Conservation (phyloP, 371 early-diverging fungal species). For the Apophysomyces elegans region DNA sequence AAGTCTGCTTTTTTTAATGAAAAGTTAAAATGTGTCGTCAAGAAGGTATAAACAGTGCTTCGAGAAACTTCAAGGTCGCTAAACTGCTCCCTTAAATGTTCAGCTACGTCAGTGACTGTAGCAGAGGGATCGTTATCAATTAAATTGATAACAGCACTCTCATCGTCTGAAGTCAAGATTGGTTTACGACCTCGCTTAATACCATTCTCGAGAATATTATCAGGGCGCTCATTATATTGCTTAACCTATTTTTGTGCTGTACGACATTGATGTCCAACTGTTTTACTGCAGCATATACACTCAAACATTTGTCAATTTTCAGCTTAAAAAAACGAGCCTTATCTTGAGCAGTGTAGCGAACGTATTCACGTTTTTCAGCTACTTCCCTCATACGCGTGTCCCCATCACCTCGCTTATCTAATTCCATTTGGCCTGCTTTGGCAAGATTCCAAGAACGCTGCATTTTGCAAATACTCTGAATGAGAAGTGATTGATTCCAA, state of each 20-base stretch:
- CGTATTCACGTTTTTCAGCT: background rate
- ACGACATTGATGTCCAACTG: background rate
- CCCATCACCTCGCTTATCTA: too few relatives aligned
- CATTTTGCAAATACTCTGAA: too few relatives aligned
- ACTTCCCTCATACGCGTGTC: background rate
- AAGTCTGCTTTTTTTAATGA: background rate
- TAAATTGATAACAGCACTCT: background rate
- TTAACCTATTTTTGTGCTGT: background rate
- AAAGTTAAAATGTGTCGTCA: background rate
- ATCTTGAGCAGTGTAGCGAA: background rate
- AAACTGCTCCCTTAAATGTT: background rate
- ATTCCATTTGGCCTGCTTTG: too few relatives aligned
- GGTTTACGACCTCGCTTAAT: background rate
- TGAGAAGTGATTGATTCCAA: too few relatives aligned
- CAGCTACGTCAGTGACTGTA: background rate
- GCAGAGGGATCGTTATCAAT: background rate
- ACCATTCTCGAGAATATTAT: too few relatives aligned
- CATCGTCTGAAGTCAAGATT: background rate
- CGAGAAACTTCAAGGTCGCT: background rate
- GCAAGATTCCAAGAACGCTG: too few relatives aligned
- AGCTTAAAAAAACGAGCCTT: background rate
- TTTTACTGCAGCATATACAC: background rate
- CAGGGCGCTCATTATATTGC: background rate
- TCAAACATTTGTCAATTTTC: background rate
- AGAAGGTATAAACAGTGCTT: background rate